Conservation (phyloP, 352 stramenopile genomes). For the Phytophthora hibernalis region DNA sequence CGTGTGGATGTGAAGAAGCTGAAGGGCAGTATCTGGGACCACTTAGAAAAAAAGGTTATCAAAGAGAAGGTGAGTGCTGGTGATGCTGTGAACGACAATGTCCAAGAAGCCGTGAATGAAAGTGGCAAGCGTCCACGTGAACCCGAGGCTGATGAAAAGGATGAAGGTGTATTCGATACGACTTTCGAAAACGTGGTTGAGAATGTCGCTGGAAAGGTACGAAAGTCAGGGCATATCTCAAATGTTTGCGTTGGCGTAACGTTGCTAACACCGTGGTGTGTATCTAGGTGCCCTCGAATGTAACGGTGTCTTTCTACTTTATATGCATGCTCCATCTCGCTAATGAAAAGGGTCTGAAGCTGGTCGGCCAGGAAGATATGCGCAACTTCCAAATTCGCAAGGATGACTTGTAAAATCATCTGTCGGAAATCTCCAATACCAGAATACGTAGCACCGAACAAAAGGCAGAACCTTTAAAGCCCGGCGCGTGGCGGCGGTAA, state of each 20-base stretch:
- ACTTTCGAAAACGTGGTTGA: slow-evolving; percentile 93
- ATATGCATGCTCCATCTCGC: slow-evolving; percentile 99
- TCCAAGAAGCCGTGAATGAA: slow-evolving; percentile 29
- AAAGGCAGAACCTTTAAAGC: slow-evolving; percentile 24
- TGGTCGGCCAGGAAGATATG: slow-evolving; percentile 82
- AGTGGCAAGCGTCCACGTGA: slow-evolving; percentile 43
- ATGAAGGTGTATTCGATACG: slow-evolving; percentile 40
- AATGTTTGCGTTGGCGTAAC: slow-evolving; percentile 1
- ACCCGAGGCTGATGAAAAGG: slow-evolving; percentile 29
- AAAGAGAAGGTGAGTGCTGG: slow-evolving; percentile 33
- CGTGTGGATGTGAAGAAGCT: slow-evolving; percentile 97
- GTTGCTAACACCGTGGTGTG: slow-evolving; percentile 6
- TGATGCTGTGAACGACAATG: not conserved
- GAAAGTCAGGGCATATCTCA: not conserved
- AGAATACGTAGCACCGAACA: slow-evolving; percentile 19
- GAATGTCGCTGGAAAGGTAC: slow-evolving; percentile 86
- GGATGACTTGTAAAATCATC: slow-evolving; percentile 31
- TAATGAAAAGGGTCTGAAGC: slow-evolving; percentile 97
- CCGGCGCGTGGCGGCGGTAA: too few species aligned
- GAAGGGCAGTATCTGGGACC: slow-evolving; percentile 96
- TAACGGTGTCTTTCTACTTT: slow-evolving; percentile 99
- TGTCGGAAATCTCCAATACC: too few species aligned
- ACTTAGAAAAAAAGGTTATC: slow-evolving; percentile 59
- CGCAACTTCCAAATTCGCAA: slow-evolving; percentile 79
- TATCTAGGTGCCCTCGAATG: slow-evolving; percentile 89